Base-by-base conservation (phyloP, 768 basidiomycete species). In the Termitomyces sp. region DNA sequence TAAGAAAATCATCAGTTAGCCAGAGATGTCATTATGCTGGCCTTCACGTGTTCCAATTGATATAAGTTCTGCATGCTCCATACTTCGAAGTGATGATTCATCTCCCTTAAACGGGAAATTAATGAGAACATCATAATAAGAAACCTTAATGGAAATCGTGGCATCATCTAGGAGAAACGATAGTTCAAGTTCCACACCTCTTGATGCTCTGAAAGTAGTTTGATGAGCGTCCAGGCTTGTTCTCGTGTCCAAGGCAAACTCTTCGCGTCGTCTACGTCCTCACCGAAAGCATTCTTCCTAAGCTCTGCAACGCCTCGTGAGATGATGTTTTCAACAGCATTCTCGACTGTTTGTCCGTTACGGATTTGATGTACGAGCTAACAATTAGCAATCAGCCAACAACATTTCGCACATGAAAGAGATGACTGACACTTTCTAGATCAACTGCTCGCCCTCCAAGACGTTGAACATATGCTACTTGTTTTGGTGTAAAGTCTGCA, bases 61-160 rank as follows among this genome's bases (percentile, higher is more conserved):
- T 59, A 99, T 92, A 52, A 98, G 70, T 72, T 92, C 95, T 5
- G 87, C 86, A 60, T 92, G 88, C 67, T 98, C 96, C 84, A 98
- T 87, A 30, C 79, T 83, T 60, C 92, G 80, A 55, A 98, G 67
- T 2, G 91, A 78, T 18, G 76, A 73, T 66, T 96, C 94, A 62
- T 94, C 87, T n/a, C 89, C 92, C 67, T 93, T 94, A 83, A 95
- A 97, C 0, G 91, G 92, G 67, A 87, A 88, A 52, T 92, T 87
- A 51, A 89, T 71, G 53, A 98, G 73, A 4, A 91, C 76, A 22
- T 92, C 85, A 55, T 93, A 83, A 68, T 98, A 98, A 10, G 90
- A 79, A 9, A 92, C 72, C 92, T 94, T 13, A 54, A 26, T 40
- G 6, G 16, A 47, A 13, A 24, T 16, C n/a, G 22, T 47, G 55